Evolutionary conservation across 2,329 filamentous ascomycete species (phyloP), one percentile per base, ranked within the genome.

Genomic region (Chalaropsis thielavioides): DNA sequence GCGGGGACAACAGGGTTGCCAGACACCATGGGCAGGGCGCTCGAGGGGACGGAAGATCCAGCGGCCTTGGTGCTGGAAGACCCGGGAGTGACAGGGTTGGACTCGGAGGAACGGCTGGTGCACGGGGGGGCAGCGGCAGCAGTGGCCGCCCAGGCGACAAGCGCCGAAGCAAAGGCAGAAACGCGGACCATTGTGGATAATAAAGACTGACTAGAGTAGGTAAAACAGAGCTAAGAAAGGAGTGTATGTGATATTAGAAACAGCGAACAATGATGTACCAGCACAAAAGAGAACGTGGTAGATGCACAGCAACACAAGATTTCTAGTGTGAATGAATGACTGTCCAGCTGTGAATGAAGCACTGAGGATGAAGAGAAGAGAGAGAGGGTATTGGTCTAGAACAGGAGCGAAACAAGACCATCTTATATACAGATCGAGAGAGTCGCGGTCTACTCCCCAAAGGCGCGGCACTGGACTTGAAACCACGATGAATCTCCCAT

Each of bases 201-300:
- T 38, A 54, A 54, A 54, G 51, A 58, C 15, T 58, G 27, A 35
- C 27, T n/a, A 58, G 17, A 38, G 15, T 58, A 17, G 6, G n/a
- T 10, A 58, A n/a, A 31, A 27, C 19, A 17, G 51, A 58, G 27
- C 38, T 24, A 11, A 31, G 27, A 38, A n/a, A n/a, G 22, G 17
- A n/a, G 19, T 19, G 46, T 10, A 6, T 27, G 13, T 19, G 13
- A 15, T 58, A 35, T 58, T 58, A 35, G 51, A 58, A n/a, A 8
- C 15, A 38, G 51, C 24, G 51, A 58, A 58, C 51, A 58, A 58
- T 58, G 51, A 58, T 58, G 51, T 58, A 58, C 51, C 51, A 58
- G 51, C 27, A 58, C 51, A 58, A 58, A 8, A 58, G 51, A 58
- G 24, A 11, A 58, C 15, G 51, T 58, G 51, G 51, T 58, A 58